Base-by-base conservation (phyloP, 1,139 yeast species). In the Saccharomyces pastorianus region DNA sequence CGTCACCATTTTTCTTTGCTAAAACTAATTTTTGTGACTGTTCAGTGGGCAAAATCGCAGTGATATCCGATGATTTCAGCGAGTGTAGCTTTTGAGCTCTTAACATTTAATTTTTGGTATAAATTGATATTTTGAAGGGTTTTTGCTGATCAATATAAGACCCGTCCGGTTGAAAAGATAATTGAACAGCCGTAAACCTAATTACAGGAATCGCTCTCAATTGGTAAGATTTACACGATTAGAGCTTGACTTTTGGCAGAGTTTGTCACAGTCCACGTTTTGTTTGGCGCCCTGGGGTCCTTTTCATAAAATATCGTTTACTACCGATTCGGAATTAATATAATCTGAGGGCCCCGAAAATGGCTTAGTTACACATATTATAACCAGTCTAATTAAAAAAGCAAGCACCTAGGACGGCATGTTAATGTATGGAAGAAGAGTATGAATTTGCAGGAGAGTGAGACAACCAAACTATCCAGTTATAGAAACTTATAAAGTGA, bases 1-100 rank as follows among this genome's bases (percentile, higher is more conserved):
- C 57, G 48, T 64, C 62, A 28, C 68, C 68, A 51, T 60, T 58
- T 14, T 56, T 54, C 51, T 64, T 65, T 8, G 66, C 63, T 1
- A 64, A 54, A 2, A 65, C 55, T 32, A 66, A 50, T 52, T 64
- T 62, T 27, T 61, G 56, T 6, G 66, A 58, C 34, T 64, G 62
- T n/a, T 62, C 52, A 17, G 64, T 59, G 20, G 62, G 61, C 25
- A 66, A 47, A 4, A 63, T 51, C 1, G 66, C 61, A n/a, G 58
- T 54, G 11, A 64, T 59, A 25, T 60, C 64, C 13, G 58, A 53
- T 3, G 63, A 55, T 27, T 53, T 46, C 11, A 62, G 52, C 25
- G 62, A 50, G 48, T 58, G 58, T n/a, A 54, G 49, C 7, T 58
- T 46, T 28, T 55, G 58, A 46, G 63, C 59, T 52, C 57, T 58